Percentiles rank a stretch among this genome's conserved stretches.
Conservation (phyloP, 371 early-diverging fungal species). For the Mucor lusitanicus region DNA sequence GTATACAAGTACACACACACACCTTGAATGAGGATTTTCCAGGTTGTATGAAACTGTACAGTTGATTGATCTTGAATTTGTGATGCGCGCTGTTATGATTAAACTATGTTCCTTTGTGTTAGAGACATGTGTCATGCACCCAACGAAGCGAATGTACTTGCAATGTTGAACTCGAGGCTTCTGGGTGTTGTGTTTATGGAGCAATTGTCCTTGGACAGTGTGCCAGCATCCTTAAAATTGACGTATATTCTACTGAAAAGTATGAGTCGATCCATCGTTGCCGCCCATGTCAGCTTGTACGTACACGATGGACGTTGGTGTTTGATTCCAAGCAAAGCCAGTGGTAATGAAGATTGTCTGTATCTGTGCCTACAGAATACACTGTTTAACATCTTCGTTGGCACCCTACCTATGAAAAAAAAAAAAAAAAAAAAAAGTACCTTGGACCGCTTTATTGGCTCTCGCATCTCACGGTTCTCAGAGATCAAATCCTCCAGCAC, state of each 20-base stretch:
- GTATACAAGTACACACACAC: neutral
- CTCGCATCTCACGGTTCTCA: neutral
- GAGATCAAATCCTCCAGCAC: conserved; percentile 5
- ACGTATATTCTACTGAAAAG: conserved; percentile 7
- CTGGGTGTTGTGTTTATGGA: neutral
- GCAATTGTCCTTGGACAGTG: neutral
- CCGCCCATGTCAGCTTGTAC: neutral
- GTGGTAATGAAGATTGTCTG: conserved; percentile 12
- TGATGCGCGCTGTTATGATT: conserved; percentile 9
- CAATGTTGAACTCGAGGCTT: conserved; percentile 14
- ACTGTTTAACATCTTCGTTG: neutral
- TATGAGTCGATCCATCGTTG: neutral
- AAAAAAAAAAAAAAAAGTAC: neutral
- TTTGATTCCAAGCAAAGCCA: conserved; percentile 18
- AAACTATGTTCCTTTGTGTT: neutral
- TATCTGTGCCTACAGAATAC: neutral
- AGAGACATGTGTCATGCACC: neutral
- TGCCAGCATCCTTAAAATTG: neutral
- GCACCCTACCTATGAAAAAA: neutral
- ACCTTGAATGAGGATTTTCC: conserved; percentile 3
- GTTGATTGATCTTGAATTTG: conserved; percentile 17
- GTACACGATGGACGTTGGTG: conserved; percentile 2
- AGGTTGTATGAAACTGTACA: conserved; percentile 1
- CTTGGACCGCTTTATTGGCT: conserved; percentile 12
- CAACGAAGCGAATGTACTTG: neutral